phyloP scores from a whole-genome alignment of 352 stramenopile genomes.

The Peronospora belbahrii region DNA sequence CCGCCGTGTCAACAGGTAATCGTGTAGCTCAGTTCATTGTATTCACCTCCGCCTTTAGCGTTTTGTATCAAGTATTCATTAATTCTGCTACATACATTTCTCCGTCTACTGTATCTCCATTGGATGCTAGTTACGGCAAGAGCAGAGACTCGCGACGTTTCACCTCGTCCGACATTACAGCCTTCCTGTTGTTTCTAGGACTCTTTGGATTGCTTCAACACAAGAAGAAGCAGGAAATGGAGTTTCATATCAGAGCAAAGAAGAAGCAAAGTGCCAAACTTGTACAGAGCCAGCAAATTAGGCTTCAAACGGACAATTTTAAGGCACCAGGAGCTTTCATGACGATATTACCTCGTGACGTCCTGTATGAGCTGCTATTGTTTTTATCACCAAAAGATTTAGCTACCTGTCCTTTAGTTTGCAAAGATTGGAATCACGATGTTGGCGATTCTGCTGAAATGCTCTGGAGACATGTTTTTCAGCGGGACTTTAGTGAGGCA shows the following conservation, averaged over 20 bases:
- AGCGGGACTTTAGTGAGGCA: constrained; percentile 44
- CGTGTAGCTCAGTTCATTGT: constrained; percentile 59
- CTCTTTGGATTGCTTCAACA: constrained; percentile 55
- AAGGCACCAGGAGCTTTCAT: constrained; percentile 4
- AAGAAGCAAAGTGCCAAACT: constrained; percentile 21
- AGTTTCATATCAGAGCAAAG: constrained; percentile 8
- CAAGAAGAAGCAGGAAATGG: constrained; percentile 34
- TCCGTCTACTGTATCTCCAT: constrained; percentile 4
- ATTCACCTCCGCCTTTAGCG: constrained; percentile 40
- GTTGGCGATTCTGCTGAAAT: constrained; percentile 28
- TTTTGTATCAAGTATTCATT: constrained; percentile 46
- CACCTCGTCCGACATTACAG: constrained; percentile 48
- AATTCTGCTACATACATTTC: neutral
- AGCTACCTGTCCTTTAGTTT: constrained; percentile 35
- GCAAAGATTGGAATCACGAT: constrained; percentile 26
- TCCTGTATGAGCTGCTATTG: constrained; percentile 42
- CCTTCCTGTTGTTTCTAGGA: constrained; percentile 47
- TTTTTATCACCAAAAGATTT: constrained; percentile 48
- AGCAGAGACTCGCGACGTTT: constrained; percentile 30
- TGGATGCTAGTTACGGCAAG: constrained; percentile 14
- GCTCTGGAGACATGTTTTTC: constrained; percentile 49
- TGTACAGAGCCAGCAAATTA: constrained; percentile 6
- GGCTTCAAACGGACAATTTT: constrained; percentile 1
- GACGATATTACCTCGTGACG: constrained; percentile 29
- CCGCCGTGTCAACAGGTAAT: constrained; percentile 37